These are phyloP conservation scores for Hydnum rufescens DNA, from an alignment of 768 basidiomycete genomes.

Conservation along the genomic window DNA sequence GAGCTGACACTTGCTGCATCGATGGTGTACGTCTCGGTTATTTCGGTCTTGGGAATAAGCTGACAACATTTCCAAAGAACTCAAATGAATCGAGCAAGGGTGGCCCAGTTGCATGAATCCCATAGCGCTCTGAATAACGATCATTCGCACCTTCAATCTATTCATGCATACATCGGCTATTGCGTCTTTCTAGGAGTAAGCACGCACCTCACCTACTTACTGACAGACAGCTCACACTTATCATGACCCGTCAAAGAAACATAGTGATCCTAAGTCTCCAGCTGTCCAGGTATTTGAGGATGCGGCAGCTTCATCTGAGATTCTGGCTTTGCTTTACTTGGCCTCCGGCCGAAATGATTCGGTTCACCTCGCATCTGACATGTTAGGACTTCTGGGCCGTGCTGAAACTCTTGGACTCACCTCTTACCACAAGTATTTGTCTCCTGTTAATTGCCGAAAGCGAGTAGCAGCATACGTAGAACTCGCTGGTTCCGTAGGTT, in stretches of 20 bases:
- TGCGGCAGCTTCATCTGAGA: background rate
- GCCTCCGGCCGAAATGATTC: background rate
- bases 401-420: background rate
- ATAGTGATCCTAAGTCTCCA: background rate
- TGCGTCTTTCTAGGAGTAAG: background rate
- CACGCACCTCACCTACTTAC: no score
- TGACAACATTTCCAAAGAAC: no score
- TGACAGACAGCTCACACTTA: no score
- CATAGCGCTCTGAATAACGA: background rate
- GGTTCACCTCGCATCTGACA: background rate
- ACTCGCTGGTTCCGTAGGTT: background rate
- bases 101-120: no score
- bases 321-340: background rate
- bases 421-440: conserved; percentile 4
- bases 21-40: no score
- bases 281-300: background rate
- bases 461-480: background rate
- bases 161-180: background rate
- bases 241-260: background rate
- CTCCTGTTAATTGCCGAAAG: background rate
- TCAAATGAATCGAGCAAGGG: no score
- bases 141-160: background rate
- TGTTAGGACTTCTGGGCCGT: background rate
- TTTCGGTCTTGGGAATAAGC: no score
- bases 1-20: no score